These are phyloP conservation scores for Neofusicoccum kwambonambiense DNA, from an alignment of 2,329 filamentous ascomycete species.

Conservation along the genomic window DNA sequence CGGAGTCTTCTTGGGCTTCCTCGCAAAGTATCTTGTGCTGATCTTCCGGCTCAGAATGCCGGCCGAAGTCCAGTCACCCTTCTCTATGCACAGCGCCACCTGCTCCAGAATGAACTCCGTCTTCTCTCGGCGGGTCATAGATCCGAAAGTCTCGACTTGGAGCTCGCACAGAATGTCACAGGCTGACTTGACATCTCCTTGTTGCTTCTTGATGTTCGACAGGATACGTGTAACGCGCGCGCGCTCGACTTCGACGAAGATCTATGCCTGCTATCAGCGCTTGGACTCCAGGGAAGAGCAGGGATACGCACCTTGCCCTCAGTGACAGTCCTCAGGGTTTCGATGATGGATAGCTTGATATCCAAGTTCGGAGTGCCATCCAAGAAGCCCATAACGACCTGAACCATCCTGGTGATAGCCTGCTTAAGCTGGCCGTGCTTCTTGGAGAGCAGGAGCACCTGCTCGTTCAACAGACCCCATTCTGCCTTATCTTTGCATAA, in stretches of 20 bases:
- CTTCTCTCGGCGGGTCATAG: constrained; percentile 96
- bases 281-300: not conserved
- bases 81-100: constrained; percentile 91
- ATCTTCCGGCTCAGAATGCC: constrained; percentile 94
- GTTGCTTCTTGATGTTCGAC: constrained; percentile 94
- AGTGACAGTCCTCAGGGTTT: constrained; percentile 91
- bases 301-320: constrained; percentile 73
- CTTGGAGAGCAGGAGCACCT: constrained; percentile 93
- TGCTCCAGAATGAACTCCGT: constrained; percentile 98
- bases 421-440: constrained; percentile 99
- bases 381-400: constrained; percentile 89
- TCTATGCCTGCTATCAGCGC: constrained; percentile 51
- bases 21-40: constrained; percentile 85
- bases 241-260: constrained; percentile 98
- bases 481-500: constrained; percentile 91
- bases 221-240: constrained; percentile 92
- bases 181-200: constrained; percentile 87
- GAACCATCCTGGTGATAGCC: constrained; percentile 98
- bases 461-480: constrained; percentile 94
- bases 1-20: constrained; percentile 85
- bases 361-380: constrained; percentile 81
- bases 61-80: constrained; percentile 93
- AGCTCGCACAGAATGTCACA: constrained; percentile 94
- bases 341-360: constrained; percentile 88
- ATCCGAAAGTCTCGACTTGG: constrained; percentile 98